Base-by-base conservation (phyloP, 345 rosid species). In the Stellera chamaejasme region DNA sequence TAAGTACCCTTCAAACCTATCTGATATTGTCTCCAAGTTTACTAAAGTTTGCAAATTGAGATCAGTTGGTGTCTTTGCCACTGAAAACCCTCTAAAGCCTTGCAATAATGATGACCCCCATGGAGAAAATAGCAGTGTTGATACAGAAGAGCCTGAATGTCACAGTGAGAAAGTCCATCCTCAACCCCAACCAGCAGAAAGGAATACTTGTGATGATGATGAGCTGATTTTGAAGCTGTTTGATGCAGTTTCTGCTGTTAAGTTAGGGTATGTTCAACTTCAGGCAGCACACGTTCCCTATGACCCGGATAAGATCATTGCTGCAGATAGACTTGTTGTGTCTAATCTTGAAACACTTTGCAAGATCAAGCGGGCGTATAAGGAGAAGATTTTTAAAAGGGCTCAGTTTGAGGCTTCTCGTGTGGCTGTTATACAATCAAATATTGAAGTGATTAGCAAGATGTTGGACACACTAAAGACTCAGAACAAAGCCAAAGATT, bases 261-360 rank as follows among this genome's bases (percentile, higher is more conserved):
- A 81, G 52, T 54, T 72, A 3, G 80, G 82, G 3, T 84, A 81
- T 63, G 60, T 77, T 48, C 76, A 73, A 70, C 77, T 84, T 60
- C 88, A 81, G 57, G 69, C 60, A 71, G 83, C 83, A 51, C 91
- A 79, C 68, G 36, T 77, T 50, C 91, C 88, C 43, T 75, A 81
- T 60, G 69, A 74, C 58, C 80, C 79, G 0, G 72, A 74, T 27
- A 84, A 79, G 73, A 78, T 85, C 63, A 60, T 64, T n/a, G 71
- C 79, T 62, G 81, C 85, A 6, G 77, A 85, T 58, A 75, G 69
- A 44, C 69, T 74, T 25, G 69, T 82, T 10, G 76, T 76, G 32
- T 64, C 79, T 65, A 69, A 79, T 62, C 79, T 82, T 41, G 79
- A 76, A 56, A 63, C 70, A 3, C 60, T 85, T 28, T 63, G 75